Evolutionary conservation across 2,329 filamentous ascomycete species (phyloP), one percentile per base, ranked within the genome.

Genomic region (Aspergillus pseudoviridinutans): DNA sequence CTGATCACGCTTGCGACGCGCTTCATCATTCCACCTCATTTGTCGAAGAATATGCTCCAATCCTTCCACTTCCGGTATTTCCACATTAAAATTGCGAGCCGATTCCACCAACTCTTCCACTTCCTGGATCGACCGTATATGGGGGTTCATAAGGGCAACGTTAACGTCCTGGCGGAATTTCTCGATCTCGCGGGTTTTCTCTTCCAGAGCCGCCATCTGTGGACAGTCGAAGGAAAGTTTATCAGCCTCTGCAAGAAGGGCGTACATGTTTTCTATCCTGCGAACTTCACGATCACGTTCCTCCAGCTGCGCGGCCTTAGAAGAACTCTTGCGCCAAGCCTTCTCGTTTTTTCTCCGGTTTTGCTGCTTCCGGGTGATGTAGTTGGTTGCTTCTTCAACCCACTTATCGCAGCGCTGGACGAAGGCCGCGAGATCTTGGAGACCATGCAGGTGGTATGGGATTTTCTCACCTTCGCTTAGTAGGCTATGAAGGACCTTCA

Each of bases 401-500:
- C 95, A 97, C 71, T 96, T 92, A 74, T 96, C 95, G 79, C 94
- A 97, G 68, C 91, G 88, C 66, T 96, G 92, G 73, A 99, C 94
- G 78, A 96, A 99, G 64, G 88, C 85, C 76, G 87, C 89, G 66
- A 99, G 82, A 66, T 90, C 85, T 66, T 89, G 84, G 61, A 99
- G 83, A 61, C 91, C 92, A 63, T 87, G 86, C 61, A 99, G 83
- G 57, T 91, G 88, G 80, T 90, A 95, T 58, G 93, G 92, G 69
- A 99, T 97, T 75, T 91, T 92, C 78, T 99, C 94, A 74, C 94
- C 94, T 80, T 99, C 94, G 71, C 88, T 88, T 58, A 97, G 82
- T 55, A 99, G 82, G 51, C 87, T 86, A 62, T 93, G 89, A 66
- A 99, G 82, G 64, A 87, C 82, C 78, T 96, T 97, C 50, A 99